Percentiles rank a stretch among this genome's conserved stretches.
These are phyloP conservation scores for Pestalotiopsis sp. DNA, from an alignment of 2,329 filamentous ascomycete species.

Conservation along the genomic window DNA sequence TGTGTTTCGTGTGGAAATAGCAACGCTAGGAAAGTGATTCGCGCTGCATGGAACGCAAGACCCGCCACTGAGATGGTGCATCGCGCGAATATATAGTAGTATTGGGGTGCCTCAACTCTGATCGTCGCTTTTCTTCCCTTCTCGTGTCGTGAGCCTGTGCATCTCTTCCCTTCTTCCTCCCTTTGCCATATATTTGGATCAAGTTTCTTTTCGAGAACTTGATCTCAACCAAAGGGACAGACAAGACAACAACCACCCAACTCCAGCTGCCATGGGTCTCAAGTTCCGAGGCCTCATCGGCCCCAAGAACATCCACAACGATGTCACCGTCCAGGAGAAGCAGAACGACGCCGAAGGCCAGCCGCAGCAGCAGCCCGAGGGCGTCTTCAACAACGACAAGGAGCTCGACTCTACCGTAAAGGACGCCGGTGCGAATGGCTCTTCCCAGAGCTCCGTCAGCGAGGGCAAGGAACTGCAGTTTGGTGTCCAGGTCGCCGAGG, in stretches of 20 bases:
- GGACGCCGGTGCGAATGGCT: background rate
- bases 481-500: slow-evolving; percentile 16
- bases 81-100: slow-evolving; percentile 1
- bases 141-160: slow-evolving; percentile 2
- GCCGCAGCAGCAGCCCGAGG: background rate
- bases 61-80: background rate
- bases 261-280: slow-evolving; percentile 6
- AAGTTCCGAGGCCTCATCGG: slow-evolving; percentile 15
- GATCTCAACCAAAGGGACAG: background rate
- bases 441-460: background rate
- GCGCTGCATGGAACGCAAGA: background rate
- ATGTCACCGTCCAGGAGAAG: slow-evolving; percentile 7
- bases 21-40: background rate
- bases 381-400: slow-evolving; percentile 3
- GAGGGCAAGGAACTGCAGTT: slow-evolving; percentile 16
- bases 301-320: slow-evolving; percentile 6
- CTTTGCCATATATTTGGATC: background rate
- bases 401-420: slow-evolving; percentile 4
- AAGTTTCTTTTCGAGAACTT: background rate
- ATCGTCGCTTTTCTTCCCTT: background rate
- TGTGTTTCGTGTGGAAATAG: slow-evolving; percentile 2
- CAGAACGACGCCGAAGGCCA: slow-evolving; percentile 9
- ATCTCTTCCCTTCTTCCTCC: background rate
- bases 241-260: background rate
- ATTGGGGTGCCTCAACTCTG: background rate